Evolutionary conservation across 2,329 filamentous ascomycete species (phyloP), one percentile per base, ranked within the genome.

Genomic region (Colletotrichum magnum): DNA sequence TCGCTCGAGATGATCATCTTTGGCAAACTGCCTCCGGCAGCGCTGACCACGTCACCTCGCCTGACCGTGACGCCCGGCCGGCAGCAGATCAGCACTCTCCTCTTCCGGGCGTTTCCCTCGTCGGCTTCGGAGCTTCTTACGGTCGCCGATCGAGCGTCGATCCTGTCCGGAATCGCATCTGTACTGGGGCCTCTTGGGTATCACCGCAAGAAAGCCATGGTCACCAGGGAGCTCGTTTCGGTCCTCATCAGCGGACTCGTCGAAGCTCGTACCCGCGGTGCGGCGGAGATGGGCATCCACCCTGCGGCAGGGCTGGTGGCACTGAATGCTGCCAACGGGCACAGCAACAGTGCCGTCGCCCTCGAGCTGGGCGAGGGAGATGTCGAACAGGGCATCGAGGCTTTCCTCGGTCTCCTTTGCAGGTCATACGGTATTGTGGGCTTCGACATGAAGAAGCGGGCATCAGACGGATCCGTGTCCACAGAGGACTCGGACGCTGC

Each of bases 281-380:
- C 96, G 48, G 95, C 96, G n/a, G 96, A 98, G 77, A 93, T 96
- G 75, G 96, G 95, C 4, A 94, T 99, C 43, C 95, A 98, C 80
- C 96, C 96, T 48, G 95, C 95, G 18, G 94, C 95, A 10, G 95
- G 94, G 0, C 83, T 98, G 58, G 91, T 94, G 28, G 91, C 92
- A 13, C 83, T 96, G 36, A 92, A 90, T 72, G 83, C 88, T 12
- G 79, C 82, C 3, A 83, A 82, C 65, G 84, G 85, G 1, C 85
- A 85, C 50, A 79, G 79, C 21, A 85, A 83, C 66, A 87, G 86
- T 10, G 82, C 85, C 7, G 83, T 86, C 41, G 87, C 85, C 2
- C 82, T 92, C 39, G 89, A 92, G 73, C 82, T 93, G 15, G 86
- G 86, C 6, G 89, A 91, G 73, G 88, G 86, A 5, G 90, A 92